Percentiles rank a stretch among this genome's conserved stretches.
Evolutionary conservation across 805 yeast genomes (phyloP).

Genomic region (Candida sakaeoensis): DNA sequence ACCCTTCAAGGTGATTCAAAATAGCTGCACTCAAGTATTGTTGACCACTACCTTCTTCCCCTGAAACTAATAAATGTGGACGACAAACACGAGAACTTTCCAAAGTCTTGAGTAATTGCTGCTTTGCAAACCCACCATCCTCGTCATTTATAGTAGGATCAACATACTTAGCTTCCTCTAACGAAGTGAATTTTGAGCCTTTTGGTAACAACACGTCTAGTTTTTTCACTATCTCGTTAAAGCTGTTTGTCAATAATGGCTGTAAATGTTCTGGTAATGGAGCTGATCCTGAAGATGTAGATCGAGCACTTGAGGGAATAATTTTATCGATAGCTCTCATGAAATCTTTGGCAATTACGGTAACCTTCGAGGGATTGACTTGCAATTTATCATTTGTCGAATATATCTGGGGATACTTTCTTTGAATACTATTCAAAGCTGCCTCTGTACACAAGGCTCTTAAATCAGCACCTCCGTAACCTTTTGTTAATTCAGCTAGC

Average conservation of each 20-base stretch:
- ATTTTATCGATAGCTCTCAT: slow-evolving; percentile 81
- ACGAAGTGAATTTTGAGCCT: slow-evolving; percentile 43
- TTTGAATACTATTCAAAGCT: slow-evolving; percentile 85
- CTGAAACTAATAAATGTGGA: slow-evolving; percentile 76
- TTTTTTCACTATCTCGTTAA: slow-evolving; percentile 42
- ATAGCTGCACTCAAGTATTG: slow-evolving; percentile 80
- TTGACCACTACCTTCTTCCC: slow-evolving; percentile 80
- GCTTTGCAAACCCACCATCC: slow-evolving; percentile 67
- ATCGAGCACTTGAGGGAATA: slow-evolving; percentile 88
- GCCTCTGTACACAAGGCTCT: slow-evolving; percentile 95
- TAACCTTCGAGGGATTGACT: slow-evolving; percentile 68
- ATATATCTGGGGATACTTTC: slow-evolving; percentile 92
- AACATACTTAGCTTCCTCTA: slow-evolving; percentile 67
- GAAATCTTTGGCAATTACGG: slow-evolving; percentile 79
- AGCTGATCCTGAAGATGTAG: slow-evolving; percentile 66
- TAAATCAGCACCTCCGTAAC: slow-evolving; percentile 97
- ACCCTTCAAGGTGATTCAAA: slow-evolving; percentile 80
- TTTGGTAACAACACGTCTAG: slow-evolving; percentile 62
- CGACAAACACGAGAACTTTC: slow-evolving; percentile 66
- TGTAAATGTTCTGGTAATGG: slow-evolving; percentile 74
- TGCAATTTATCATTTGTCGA: slow-evolving; percentile 64
- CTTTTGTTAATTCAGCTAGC: slow-evolving; percentile 80
- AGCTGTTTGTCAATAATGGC: slow-evolving; percentile 56
- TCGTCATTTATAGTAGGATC: slow-evolving; percentile 53
- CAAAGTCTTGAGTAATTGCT: slow-evolving; percentile 51